phyloP scores from a whole-genome alignment of 441 rosid species.

The Brassica balearica region DNA sequence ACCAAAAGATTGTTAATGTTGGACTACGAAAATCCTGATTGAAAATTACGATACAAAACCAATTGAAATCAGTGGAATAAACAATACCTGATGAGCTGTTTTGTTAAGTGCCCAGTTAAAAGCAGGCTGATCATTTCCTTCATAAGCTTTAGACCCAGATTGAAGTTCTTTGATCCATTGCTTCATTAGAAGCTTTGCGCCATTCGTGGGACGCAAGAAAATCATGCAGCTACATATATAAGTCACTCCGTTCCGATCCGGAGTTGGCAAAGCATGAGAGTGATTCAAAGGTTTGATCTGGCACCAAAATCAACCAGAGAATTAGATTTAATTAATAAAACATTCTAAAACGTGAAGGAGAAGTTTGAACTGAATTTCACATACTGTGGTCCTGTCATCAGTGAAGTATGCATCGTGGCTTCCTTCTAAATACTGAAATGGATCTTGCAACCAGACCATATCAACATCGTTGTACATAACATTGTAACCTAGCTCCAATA shows the following conservation, averaged over 20 bases:
- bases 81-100: constrained; percentile 72
- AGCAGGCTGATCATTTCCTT: constrained; percentile 91
- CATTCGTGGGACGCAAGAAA: constrained; percentile 71
- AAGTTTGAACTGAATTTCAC: constrained; percentile 25
- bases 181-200: constrained; percentile 79
- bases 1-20: background rate
- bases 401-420: constrained; percentile 88
- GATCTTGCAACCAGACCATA: constrained; percentile 92
- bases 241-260: constrained; percentile 77
- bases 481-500: constrained; percentile 85
- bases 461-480: constrained; percentile 97
- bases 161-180: constrained; percentile 85
- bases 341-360: background rate
- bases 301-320: background rate
- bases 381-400: constrained; percentile 77
- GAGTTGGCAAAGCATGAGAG: constrained; percentile 77
- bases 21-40: background rate
- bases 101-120: constrained; percentile 82
- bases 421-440: constrained; percentile 72
- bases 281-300: constrained; percentile 48
- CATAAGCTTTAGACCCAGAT: constrained; percentile 67
- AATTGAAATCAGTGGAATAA: background rate
- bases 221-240: constrained; percentile 90
- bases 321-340: background rate
- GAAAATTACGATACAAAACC: background rate